Conservation (phyloP, 768 basidiomycete genomes). For the Paxillus ammoniavirescens region DNA sequence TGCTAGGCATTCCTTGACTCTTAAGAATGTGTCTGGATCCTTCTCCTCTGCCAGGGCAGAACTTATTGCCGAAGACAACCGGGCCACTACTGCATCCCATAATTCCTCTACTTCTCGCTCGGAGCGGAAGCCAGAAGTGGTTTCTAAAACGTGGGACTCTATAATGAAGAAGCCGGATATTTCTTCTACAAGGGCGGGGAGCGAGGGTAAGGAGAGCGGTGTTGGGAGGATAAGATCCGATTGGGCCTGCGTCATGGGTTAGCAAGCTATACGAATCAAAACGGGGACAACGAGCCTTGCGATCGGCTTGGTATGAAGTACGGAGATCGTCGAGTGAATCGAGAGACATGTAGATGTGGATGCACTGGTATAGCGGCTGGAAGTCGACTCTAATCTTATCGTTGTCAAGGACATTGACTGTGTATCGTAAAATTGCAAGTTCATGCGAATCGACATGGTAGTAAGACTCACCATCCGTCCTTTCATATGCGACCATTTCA, state of each 20-base stretch:
- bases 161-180: conserved; percentile 98
- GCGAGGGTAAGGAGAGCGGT: conserved; percentile 61
- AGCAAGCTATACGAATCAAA: conserved; percentile 7
- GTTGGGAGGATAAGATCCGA: conserved; percentile 89
- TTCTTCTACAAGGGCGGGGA: conserved; percentile 83
- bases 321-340: conserved; percentile 90
- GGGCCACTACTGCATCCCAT: conserved; percentile 83
- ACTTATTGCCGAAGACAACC: conserved; percentile 72
- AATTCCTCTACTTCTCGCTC: conserved; percentile 90
- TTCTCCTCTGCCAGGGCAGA: conserved; percentile 68
- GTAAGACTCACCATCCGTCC: conserved; percentile 78
- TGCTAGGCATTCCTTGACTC: conserved; percentile 79
- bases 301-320: conserved; percentile 93
- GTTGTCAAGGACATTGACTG: conserved; percentile 91
- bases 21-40: conserved; percentile 79
- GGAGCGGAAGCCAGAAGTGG: conserved; percentile 87
- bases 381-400: conserved; percentile 89
- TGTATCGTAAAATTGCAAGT: conserved; percentile 7
- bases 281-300: conserved; percentile 56
- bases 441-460: background rate
- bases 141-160: conserved; percentile 87
- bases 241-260: conserved; percentile 68
- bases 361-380: conserved; percentile 92
- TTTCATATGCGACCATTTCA: conserved; percentile 89
- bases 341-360: conserved; percentile 92